Evolutionary conservation across 805 yeast species (phyloP), one percentile per base, ranked within the genome.

Genomic region (Clavispora phyllophila): DNA sequence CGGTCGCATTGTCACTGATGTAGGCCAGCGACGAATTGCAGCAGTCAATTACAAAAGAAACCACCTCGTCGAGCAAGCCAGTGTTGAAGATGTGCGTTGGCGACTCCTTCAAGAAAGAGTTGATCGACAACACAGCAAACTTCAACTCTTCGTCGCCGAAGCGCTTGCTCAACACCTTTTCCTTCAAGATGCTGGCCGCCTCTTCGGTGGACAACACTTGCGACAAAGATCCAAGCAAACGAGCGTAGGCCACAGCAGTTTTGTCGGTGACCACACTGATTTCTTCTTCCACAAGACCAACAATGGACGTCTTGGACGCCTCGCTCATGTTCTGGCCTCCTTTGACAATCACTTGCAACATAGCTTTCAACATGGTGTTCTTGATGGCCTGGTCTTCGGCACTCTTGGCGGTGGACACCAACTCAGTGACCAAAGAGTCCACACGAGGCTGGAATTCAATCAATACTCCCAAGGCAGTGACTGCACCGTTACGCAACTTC

Each of bases 371-470:
- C 84, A 90, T 86, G 0, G 97, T 87, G 9, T 87, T 78, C 53
- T 85, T 85, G 20, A 89, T 89, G 41, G 88, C 91, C 36, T 66
- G 65, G 46, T 79, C 81, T n/a, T 73, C 70, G 17, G 86, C 72
- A 44, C 72, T 70, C 55, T 78, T 83, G 12, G 87, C 87, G 41
- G 93, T 93, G 36, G 79, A 64, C 12, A 89, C 81, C 47, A 90
- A 73, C 59, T 91, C 98, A 32, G 86, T 75, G 6, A 89, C 88
- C 43, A 91, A 75, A 3, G 97, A 96, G 62, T 91, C 99, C 42
- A 91, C 90, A 58, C 97, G 79, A 7, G 97, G 90, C 64, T 90
- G 97, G 58, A 84, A 82, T 56, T 82, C 84, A 56, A 91, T 87
- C 58, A 93, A 75, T 9, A 90, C 79, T 40, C 96, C 96, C 52